Base-by-base conservation (phyloP, 129 eudicot species). In the Ambrosia artemisiifolia region DNA sequence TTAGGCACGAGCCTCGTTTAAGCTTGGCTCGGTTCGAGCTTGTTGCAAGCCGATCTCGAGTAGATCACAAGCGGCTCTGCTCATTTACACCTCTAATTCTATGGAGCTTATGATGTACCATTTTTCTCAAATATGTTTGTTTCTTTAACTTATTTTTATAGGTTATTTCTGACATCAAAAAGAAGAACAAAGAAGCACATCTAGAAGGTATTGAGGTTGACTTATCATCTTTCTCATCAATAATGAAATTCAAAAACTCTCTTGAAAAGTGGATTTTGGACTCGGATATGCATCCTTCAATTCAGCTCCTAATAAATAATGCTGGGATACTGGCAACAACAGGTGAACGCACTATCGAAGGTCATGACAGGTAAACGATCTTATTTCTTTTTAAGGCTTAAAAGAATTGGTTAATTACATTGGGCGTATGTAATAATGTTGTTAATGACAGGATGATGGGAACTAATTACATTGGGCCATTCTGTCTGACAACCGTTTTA, bases 241-340 rank as follows among this genome's bases (percentile, higher is more conserved):
- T 94, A 73, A 54, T 88, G 82, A 70, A 54, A 76, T 94, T 90
- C 70, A 84, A 86, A 80, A 19, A 44, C 75, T 73, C 91, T 56
- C 85, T 94, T 77, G 75, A 78, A 65, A 84, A 77, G 62, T 90
- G 97, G 99, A 85, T 94, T 73, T 63, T 73, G 73, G 96, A 94
- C 55, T 84, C 82, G 35, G 76, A 88, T 75, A 24, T 88, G 87
- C 96, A 94, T 82, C 82, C 84, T 49, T 94, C 99, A 46, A 53
- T 94, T 59, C 99, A 94, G 60, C 85, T 94, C 62, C 68, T 94
- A 50, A 90, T 94, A 49, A 94, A 90, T 87, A 94, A 94, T 75
- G 99, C 99, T 83, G 99, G 99, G 49, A 88, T 90, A 62, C 83
- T 90, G 42, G 91, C 99, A 69, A 88, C 91, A 63, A 84, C 96